Evolutionary conservation across 331 rosid genomes (phyloP).

Genomic region (Phaseolus coccineus): DNA sequence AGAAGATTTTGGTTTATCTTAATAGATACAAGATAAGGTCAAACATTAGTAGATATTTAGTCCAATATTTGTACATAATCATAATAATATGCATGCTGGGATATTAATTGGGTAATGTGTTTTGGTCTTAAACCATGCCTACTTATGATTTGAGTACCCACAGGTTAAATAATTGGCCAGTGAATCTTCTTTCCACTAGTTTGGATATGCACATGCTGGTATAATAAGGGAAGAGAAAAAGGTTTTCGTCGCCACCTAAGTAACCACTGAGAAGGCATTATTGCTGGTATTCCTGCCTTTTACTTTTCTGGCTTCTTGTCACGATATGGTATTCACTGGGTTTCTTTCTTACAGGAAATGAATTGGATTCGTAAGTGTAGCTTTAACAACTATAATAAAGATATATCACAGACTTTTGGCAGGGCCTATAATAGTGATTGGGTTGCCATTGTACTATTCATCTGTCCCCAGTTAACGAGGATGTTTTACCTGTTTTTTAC

Average conservation of each 20-base stretch:
- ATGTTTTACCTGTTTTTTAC: constrained; percentile 36
- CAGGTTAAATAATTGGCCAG: constrained; percentile 30
- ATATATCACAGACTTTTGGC: constrained; percentile 24
- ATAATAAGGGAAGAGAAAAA: constrained; percentile 39
- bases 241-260: constrained; percentile 31
- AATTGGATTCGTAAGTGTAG: constrained; percentile 23
- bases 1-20: constrained; percentile 9
- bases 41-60: constrained; percentile 14
- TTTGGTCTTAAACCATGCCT: constrained; percentile 31
- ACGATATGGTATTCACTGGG: constrained; percentile 16
- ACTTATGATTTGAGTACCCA: constrained; percentile 27
- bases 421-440: constrained; percentile 37
- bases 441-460: constrained; percentile 24
- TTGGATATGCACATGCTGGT: constrained; percentile 50
- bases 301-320: constrained; percentile 18
- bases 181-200: constrained; percentile 42
- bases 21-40: constrained; percentile 37
- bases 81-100: constrained; percentile 17
- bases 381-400: constrained; percentile 31
- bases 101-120: background rate
- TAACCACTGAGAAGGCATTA: constrained; percentile 43
- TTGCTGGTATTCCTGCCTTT: constrained; percentile 39
- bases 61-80: constrained; percentile 15
- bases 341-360: constrained; percentile 26
- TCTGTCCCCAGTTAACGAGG: constrained; percentile 11